Conservation (phyloP, 129 eudicot species). For the Silybum marianum region DNA sequence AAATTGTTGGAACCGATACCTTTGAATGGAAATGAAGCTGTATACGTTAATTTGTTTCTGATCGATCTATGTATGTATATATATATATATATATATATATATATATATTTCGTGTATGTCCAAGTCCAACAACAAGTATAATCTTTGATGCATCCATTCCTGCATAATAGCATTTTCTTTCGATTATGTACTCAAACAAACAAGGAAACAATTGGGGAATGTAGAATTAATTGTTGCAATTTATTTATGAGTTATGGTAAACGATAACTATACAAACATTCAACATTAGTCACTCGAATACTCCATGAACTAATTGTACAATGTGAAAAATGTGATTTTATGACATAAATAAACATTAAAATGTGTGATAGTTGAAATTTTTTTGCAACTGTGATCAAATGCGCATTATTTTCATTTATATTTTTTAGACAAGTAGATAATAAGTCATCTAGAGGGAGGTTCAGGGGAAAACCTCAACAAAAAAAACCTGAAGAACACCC, state of each 20-base stretch:
- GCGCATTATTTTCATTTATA: not conserved
- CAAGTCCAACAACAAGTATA: constrained; percentile 18
- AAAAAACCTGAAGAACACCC: too few species aligned
- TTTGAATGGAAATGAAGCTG: constrained; percentile 17
- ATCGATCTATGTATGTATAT: constrained; percentile 23
- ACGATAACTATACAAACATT: not conserved
- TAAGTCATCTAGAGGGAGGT: not conserved
- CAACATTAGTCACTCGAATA: not conserved
- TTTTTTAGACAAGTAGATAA: not conserved
- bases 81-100: constrained; percentile 22
- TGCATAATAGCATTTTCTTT: not conserved
- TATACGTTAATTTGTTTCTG: constrained; percentile 25
- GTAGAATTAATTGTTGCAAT: not conserved
- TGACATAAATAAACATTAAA: not conserved
- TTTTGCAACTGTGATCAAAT: not conserved
- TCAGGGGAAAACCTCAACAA: too few species aligned
- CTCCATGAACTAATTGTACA: not conserved
- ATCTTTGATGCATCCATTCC: constrained; percentile 23
- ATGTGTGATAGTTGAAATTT: not conserved
- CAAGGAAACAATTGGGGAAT: not conserved
- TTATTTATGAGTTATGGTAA: not conserved
- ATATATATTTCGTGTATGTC: constrained; percentile 34
- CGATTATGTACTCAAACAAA: not conserved
- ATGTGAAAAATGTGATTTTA: not conserved
- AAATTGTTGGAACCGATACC: constrained; percentile 8